Percentiles rank a stretch among this genome's conserved stretches.
Evolutionary conservation across 306 rosid species (phyloP).

Genomic region (Purshia tridentata): DNA sequence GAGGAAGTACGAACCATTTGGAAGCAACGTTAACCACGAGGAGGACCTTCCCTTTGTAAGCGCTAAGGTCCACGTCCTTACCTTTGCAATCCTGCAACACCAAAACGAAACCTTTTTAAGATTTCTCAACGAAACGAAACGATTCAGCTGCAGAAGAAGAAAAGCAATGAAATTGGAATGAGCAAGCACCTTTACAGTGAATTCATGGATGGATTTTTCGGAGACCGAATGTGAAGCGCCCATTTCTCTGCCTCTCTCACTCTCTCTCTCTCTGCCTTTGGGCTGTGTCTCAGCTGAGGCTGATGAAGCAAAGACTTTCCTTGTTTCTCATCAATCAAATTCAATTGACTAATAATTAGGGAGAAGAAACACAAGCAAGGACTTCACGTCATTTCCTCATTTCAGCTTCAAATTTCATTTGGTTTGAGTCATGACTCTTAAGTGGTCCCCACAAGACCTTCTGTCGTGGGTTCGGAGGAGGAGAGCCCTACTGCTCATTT

Average conservation of each 20-base stretch:
- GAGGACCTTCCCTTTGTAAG: slow-evolving; percentile 76
- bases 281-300: too few relatives aligned
- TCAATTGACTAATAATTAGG: too few relatives aligned
- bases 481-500: too few relatives aligned
- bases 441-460: too few relatives aligned
- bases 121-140: not conserved
- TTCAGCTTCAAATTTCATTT: too few relatives aligned
- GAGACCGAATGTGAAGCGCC: slow-evolving; percentile 70
- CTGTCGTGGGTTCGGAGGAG: too few relatives aligned
- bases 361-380: too few relatives aligned
- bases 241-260: slow-evolving; percentile 34
- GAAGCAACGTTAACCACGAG: slow-evolving; percentile 93
- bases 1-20: slow-evolving; percentile 58
- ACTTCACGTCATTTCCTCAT: too few relatives aligned
- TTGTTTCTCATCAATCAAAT: too few relatives aligned
- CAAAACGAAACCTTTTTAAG: not conserved
- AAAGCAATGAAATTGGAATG: too few relatives aligned
- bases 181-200: slow-evolving; percentile 65
- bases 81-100: slow-evolving; percentile 64
- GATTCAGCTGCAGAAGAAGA: not conserved
- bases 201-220: slow-evolving; percentile 72
- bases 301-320: too few relatives aligned
- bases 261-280: not conserved
- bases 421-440: too few relatives aligned
- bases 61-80: slow-evolving; percentile 63